Evolutionary conservation across 441 rosid genomes (phyloP).

Genomic region (Hura crepitans): DNA sequence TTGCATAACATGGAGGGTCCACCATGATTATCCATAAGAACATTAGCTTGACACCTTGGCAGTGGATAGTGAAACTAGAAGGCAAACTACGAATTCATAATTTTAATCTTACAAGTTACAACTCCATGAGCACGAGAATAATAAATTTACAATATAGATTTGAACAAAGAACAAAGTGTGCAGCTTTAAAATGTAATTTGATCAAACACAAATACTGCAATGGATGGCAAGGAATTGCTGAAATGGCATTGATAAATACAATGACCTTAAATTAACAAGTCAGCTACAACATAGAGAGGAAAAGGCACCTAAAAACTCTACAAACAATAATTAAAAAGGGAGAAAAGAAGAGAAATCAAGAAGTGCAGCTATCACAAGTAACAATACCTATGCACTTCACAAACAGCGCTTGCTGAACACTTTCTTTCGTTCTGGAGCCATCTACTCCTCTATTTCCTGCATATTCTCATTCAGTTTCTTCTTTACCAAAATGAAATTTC

Average conservation of each 20-base stretch:
- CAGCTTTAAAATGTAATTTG: slow-evolving; percentile 1
- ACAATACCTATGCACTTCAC: slow-evolving; percentile 22
- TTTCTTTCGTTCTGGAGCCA: background rate
- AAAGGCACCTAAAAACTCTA: slow-evolving; percentile 19
- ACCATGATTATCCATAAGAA: too few species aligned
- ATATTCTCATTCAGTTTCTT: slow-evolving; percentile 3
- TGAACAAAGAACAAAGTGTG: background rate
- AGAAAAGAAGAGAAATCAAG: background rate
- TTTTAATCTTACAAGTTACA: background rate
- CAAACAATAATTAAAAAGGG: slow-evolving; percentile 11
- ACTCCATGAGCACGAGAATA: background rate
- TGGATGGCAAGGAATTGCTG: background rate
- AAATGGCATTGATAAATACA: slow-evolving; percentile 18
- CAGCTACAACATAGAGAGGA: slow-evolving; percentile 19
- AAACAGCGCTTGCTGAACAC: too few species aligned
- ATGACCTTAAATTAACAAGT: slow-evolving; percentile 23
- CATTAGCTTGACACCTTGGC: too few species aligned
- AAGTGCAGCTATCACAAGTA: slow-evolving; percentile 3
- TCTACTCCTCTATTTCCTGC: background rate
- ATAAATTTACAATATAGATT: background rate
- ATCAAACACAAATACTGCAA: background rate
- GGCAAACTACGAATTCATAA: background rate
- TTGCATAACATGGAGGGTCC: too few species aligned
- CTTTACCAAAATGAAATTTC: background rate
- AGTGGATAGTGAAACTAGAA: too few species aligned